Base-by-base conservation (phyloP, 495 filamentous ascomycete genomes). In the Trichodelitschia bisporula region DNA sequence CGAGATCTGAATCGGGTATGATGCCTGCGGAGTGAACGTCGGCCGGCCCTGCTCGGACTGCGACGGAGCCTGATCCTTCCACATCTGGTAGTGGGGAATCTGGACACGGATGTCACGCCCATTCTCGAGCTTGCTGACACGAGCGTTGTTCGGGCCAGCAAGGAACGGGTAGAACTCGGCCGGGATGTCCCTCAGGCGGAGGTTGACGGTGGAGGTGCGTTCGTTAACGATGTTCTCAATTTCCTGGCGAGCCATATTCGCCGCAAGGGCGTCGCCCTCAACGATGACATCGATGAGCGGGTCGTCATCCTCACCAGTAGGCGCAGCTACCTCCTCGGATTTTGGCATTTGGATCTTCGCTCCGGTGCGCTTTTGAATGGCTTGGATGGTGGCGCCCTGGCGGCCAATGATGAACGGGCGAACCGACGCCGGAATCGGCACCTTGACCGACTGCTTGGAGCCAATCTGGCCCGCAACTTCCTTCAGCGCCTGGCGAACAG, bases 151-250 rank as follows among this genome's bases (percentile, higher is more conserved):
- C 10, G 76, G 65, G 15, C 83, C 83, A 15, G 77, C 72, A 47
- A 99, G 76, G 57, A 95, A 95, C 10, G 84, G 89, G 52, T 80
- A 99, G 47, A 77, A 89, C 46, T 92, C 79, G 13, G 83, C 69
- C 2, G 83, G 84, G 35, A 93, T 72, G 11, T 72, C 62, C 48
- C 69, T 72, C 36, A 97, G 47, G 20, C 69, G 68, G 18, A 77
- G 49, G 49, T 61, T 84, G 44, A 84, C 70, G 40, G 68, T 79
- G 12, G 79, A 72, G 12, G 72, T 70, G 16, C 76, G 72, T 50
- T 92, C 82, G 40, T 72, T 73, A 15, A 77, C 77, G 44, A 93
- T 92, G 31, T 63, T 63, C 40, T 72, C 62, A 35, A 99, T 80
- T 32, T 72, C 69, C n/a, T 69, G 64, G 27, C 67, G 63, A 23